Percentiles rank a stretch among this genome's conserved stretches.
Evolutionary conservation across 2,329 filamentous ascomycete genomes (phyloP).

Genomic region (Onygena corvina): DNA sequence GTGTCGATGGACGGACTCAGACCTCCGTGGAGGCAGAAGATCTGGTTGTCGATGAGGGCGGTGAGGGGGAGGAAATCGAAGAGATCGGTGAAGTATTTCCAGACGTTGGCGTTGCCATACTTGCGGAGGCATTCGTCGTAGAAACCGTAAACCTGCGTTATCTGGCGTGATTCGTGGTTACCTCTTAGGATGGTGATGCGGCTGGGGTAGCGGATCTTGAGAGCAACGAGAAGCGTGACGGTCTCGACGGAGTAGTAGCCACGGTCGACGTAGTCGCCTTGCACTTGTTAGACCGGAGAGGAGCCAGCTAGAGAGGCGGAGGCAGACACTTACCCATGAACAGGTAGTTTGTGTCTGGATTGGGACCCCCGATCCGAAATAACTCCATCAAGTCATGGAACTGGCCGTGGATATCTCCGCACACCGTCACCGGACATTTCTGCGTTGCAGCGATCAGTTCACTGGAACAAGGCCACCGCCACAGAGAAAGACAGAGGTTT

Average conservation of each 20-base stretch:
- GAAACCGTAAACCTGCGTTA: slow-evolving; percentile 67
- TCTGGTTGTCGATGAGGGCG: slow-evolving; percentile 61
- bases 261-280: slow-evolving; percentile 60
- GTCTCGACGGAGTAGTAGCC: slow-evolving; percentile 65
- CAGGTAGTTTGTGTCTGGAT: slow-evolving; percentile 89
- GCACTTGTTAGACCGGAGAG: not conserved
- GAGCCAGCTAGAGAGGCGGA: not conserved
- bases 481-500: slow-evolving; percentile 20
- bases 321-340: slow-evolving; percentile 60
- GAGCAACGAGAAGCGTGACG: slow-evolving; percentile 58
- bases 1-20: slow-evolving; percentile 62
- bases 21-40: slow-evolving; percentile 61
- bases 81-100: slow-evolving; percentile 68
- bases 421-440: slow-evolving; percentile 69
- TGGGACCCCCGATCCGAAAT: slow-evolving; percentile 91
- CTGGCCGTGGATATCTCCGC: slow-evolving; percentile 96
- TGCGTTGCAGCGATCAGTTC: not conserved
- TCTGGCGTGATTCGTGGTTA: slow-evolving; percentile 65
- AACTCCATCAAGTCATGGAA: slow-evolving; percentile 97
- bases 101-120: slow-evolving; percentile 65
- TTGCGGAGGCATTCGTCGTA: slow-evolving; percentile 68
- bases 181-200: slow-evolving; percentile 61
- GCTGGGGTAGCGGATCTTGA: slow-evolving; percentile 57
- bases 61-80: slow-evolving; percentile 66
- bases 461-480: not conserved